Base-by-base conservation (phyloP, 2,329 filamentous ascomycete species). In the Plenodomus biglobosus region DNA sequence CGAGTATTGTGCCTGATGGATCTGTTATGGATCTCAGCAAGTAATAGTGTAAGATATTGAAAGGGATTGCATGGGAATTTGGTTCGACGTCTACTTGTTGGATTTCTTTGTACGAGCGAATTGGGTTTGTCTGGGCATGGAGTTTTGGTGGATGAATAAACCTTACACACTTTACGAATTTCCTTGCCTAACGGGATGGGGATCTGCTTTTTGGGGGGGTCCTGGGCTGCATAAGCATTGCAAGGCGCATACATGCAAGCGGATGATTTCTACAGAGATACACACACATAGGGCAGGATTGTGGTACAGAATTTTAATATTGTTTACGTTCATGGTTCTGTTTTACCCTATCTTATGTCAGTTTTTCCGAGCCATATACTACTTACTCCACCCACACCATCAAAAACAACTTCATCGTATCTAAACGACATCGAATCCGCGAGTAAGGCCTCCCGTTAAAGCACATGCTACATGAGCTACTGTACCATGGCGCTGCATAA, bases 1-100 rank as follows among this genome's bases (percentile, higher is more conserved):
- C 52, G 40, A 72, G 68, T 46, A 51, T 68, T 42, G 62, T 62
- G 24, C 65, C 66, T 21, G 66, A 66, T 50, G 70, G 67, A 43
- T 63, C 59, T 13, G 54, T 70, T 24, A 72, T 72, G 69, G 69
- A 72, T 61, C 46, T 63, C 40, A 58, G 55, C 45, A 20, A 37
- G 49, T 19, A 58, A 55, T 7, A 58, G 57, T 49, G 67, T 57
- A 51, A 66, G 48, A 62, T 68, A 39, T 68, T 37, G 46, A 30
- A 24, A 17, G 24, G 41, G 34, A 11, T 36, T 36, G 32, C 17
- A 44, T 40, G 35, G 37, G 15, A 38, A 13, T 38, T n/a, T n/a
- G n/a, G n/a, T 17, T 42, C 20, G 24, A 30, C 38, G 24, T 50
- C 40, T 52, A 42, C 43, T 44, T 39, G 41, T n/a, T 44, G 15